Evolutionary conservation across 257 asterid genomes (phyloP), one percentile per base, ranked within the genome.

Genomic region (Solanum clarkiae): DNA sequence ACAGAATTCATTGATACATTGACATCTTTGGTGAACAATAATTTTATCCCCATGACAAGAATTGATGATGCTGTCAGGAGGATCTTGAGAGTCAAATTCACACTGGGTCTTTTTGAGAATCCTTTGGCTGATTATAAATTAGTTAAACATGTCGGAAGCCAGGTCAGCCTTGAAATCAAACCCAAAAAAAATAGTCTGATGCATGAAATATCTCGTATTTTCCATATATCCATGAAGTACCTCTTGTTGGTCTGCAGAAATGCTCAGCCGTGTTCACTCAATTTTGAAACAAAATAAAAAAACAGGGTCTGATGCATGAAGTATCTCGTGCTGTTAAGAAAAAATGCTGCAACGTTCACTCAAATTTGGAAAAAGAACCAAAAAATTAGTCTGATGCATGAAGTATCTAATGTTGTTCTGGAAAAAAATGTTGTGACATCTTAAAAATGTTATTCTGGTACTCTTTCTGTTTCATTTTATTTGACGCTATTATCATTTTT

Each of bases 11-110:
- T 85, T 3, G 86, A 40, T 84, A 89, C 74, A 15, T 40, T 90
- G 49, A 80, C 85, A 0, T 88, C 89, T 26, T 85, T 89, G 82
- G 92, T 91, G 26, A 85, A 88, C 59, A 90, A 89, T 57, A 90
- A 90, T 29, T 79, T 74, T 72, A 87, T 93, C 81, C 93, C 92
- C 17, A 85, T 90, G 86, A 91, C 92, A 66, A 83, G 95, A 75
- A 93, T 93, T 42, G 90, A 93, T 77, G 95, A 92, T 88, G 97
- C 97, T 6, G 97, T 93, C 1, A 87, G 68, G 49, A 91, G 97
- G 74, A 92, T 93, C 57, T 85, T 92, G 86, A 90, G 97, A 80
- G 94, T 93, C 36, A 93, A 93, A 80, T 92, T 92, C 44, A 75
- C 22, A 2, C 63, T 91, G 91, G 97, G 95, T 5, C 91, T 93